These are phyloP conservation scores for Fusarium beomiforme DNA, from an alignment of 2,329 filamentous ascomycete species.

Conservation along the genomic window DNA sequence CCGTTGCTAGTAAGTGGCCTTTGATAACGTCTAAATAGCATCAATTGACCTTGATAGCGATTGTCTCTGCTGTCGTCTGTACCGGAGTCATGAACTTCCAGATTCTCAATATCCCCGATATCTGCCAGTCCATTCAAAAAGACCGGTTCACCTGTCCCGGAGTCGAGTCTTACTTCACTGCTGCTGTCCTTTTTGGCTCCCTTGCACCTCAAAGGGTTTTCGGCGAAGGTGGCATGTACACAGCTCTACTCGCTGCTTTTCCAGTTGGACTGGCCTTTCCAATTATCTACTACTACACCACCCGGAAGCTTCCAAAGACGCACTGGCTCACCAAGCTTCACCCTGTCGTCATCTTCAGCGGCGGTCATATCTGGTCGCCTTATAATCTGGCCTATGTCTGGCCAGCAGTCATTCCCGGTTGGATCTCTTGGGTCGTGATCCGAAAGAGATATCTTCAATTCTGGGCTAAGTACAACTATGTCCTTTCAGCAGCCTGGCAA, in stretches of 20 bases:
- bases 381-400: constrained; percentile 59
- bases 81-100: constrained; percentile 52
- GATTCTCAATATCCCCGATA: constrained; percentile 47
- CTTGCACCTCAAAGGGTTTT: constrained; percentile 52
- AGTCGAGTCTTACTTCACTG: constrained; percentile 53
- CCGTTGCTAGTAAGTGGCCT: constrained; percentile 45
- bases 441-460: constrained; percentile 56
- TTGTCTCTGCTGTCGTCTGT: constrained; percentile 49
- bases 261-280: constrained; percentile 52
- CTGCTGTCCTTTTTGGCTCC: constrained; percentile 54
- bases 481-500: constrained; percentile 58
- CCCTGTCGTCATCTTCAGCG: constrained; percentile 56
- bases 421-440: constrained; percentile 58
- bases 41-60: no score
- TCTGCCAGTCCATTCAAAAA: constrained; percentile 50
- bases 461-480: constrained; percentile 62
- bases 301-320: constrained; percentile 47
- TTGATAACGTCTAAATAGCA: no score
- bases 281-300: constrained; percentile 49
- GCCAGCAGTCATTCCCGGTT: constrained; percentile 58
- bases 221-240: constrained; percentile 50
- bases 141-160: constrained; percentile 52
- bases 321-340: constrained; percentile 54
- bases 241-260: constrained; percentile 51
- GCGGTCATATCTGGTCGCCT: constrained; percentile 53